Percentiles rank a stretch among this genome's conserved stretches.
Conservation (phyloP, 768 basidiomycete genomes). For the Russula vinacea region DNA sequence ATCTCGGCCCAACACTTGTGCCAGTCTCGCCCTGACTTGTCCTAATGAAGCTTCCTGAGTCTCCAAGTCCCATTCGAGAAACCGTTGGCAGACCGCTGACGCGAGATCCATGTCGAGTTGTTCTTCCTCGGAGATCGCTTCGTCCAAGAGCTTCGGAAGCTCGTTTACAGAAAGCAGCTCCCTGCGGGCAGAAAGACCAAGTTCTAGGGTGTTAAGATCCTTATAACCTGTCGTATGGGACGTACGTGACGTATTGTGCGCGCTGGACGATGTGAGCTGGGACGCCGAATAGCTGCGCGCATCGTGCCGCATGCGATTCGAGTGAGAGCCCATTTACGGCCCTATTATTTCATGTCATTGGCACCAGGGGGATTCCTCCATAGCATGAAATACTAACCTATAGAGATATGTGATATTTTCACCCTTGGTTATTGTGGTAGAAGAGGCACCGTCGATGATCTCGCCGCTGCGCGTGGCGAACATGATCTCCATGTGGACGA, state of each 20-base stretch:
- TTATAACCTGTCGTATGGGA: neutral
- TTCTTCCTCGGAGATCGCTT: slow-evolving; percentile 67
- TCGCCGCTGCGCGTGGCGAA: slow-evolving; percentile 58
- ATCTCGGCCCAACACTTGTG: slow-evolving; percentile 24
- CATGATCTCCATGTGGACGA: slow-evolving; percentile 88
- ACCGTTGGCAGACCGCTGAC: slow-evolving; percentile 69
- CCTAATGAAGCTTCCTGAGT: slow-evolving; percentile 12
- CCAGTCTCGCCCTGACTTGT: slow-evolving; percentile 18
- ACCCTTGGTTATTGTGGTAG: slow-evolving; percentile 32
- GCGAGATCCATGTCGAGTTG: slow-evolving; percentile 62
- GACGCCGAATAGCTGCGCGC: slow-evolving; percentile 85
- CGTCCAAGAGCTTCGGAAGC: slow-evolving; percentile 65
- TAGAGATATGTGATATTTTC: slow-evolving; percentile 89
- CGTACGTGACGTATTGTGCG: slow-evolving; percentile 75
- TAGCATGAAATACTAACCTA: slow-evolving; percentile 44
- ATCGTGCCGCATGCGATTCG: slow-evolving; percentile 80
- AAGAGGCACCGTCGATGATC: slow-evolving; percentile 33
- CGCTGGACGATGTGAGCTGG: slow-evolving; percentile 63
- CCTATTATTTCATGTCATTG: slow-evolving; percentile 39
- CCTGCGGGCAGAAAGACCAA: slow-evolving; percentile 38
- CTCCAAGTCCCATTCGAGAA: slow-evolving; percentile 72
- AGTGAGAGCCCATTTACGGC: slow-evolving; percentile 69
- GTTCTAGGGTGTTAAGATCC: slow-evolving; percentile 2
- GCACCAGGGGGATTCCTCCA: neutral
- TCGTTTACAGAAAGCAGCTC: slow-evolving; percentile 60